Base-by-base conservation (phyloP, 805 yeast genomes). In the Zygosaccharomyces bisporus region DNA sequence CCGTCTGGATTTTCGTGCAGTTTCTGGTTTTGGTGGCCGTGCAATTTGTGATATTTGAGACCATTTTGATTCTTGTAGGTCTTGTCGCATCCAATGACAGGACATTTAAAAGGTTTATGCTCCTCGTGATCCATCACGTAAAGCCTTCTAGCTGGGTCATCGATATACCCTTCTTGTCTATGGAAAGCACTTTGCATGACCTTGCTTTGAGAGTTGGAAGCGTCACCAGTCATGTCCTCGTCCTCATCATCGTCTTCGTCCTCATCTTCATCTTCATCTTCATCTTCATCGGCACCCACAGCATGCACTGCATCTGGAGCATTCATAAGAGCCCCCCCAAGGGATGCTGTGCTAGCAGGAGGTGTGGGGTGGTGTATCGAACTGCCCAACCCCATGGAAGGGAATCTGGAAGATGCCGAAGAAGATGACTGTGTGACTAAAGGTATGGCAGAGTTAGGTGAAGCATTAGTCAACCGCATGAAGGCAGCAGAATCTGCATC, bases 31-130 rank as follows among this genome's bases (percentile, higher is more conserved):
- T 90, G 97, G 68, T 91, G 99, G 32, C 99, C 99, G 65, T 91
- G 99, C 46, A 85, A 71, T 53, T 96, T 77, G 68, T 93, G 99
- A 67, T 93, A 93, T 66, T 93, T 93, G 61, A 93, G 74, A 13
- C 99, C 99, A 62, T 93, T 93, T 69, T 93, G 99, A 67, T 93
- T 93, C 71, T 93, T 93, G 67, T 93, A 93, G 21, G 91, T 90
- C 72, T 93, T 93, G 57, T 90, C 97, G 68, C 99, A 93, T 6
- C 99, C 99, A 59, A 89, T 86, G 34, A 93, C 99, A 0, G 98
- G 99, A 70, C 99, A 93, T 64, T 85, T 89, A 71, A 83, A 93
- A 23, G 99, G 99, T 66, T 93, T 83, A 63, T 88, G 86, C 55
- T 90, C 96, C 46, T 86, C 90, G 50, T 81, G 83, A 67, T 90